These are phyloP conservation scores for Citropsis articulata DNA, from an alignment of 345 rosid genomes.

Conservation along the genomic window DNA sequence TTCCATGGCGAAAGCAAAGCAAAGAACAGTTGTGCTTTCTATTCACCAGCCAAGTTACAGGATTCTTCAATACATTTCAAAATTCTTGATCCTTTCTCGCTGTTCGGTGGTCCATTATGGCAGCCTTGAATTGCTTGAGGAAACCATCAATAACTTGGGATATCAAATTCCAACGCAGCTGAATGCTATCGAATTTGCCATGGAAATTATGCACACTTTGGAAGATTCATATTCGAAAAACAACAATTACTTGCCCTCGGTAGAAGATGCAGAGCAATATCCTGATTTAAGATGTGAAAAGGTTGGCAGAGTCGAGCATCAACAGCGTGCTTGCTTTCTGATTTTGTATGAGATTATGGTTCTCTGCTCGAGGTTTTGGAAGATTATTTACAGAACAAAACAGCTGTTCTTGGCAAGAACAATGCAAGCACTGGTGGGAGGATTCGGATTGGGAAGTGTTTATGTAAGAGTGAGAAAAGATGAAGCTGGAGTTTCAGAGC, in stretches of 20 bases:
- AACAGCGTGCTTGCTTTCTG: slow-evolving; percentile 12
- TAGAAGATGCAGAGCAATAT: slow-evolving; percentile 10
- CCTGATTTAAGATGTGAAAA: slow-evolving; percentile 36
- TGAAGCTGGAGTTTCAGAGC: slow-evolving; percentile 62
- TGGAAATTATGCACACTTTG: slow-evolving; percentile 65
- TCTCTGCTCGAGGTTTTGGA: slow-evolving; percentile 82
- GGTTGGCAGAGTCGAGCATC: neutral
- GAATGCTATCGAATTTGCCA: slow-evolving; percentile 72
- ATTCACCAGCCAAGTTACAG: slow-evolving; percentile 76
- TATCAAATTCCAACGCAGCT: slow-evolving; percentile 65
- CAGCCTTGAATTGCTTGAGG: slow-evolving; percentile 56
- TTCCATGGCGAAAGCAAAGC: slow-evolving; percentile 56
- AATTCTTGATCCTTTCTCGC: slow-evolving; percentile 52
- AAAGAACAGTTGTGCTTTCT: slow-evolving; percentile 60
- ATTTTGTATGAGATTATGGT: slow-evolving; percentile 48
- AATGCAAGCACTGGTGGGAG: slow-evolving; percentile 83
- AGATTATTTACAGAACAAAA: slow-evolving; percentile 75
- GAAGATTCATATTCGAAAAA: slow-evolving; percentile 31
- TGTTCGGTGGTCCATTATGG: slow-evolving; percentile 60
- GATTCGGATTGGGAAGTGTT: slow-evolving; percentile 76
- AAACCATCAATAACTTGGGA: slow-evolving; percentile 53
- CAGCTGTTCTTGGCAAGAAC: slow-evolving; percentile 78
- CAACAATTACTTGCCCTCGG: slow-evolving; percentile 5
- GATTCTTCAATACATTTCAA: slow-evolving; percentile 66
- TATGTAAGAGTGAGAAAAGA: slow-evolving; percentile 53